phyloP scores from a whole-genome alignment of 257 asterid genomes.

The Ballota nigra region DNA sequence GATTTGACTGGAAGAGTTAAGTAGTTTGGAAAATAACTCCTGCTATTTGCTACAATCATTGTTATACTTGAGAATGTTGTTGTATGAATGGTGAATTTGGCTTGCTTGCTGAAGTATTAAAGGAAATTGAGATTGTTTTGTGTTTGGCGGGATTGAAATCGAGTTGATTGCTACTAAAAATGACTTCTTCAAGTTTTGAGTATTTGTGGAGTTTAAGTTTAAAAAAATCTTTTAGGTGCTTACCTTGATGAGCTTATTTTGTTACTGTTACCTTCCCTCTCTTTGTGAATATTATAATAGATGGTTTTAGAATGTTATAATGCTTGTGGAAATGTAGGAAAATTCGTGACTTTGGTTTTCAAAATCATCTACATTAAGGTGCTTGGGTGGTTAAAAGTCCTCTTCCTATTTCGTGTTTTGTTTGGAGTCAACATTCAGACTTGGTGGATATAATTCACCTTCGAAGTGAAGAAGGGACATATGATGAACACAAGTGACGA shows the following conservation, averaged over 20 bases:
- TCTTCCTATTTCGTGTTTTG: no score
- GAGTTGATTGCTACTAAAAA: neutral
- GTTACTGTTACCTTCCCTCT: neutral
- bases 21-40: neutral
- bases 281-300: neutral
- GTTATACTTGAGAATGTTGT: neutral
- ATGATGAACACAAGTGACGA: constrained; percentile 29
- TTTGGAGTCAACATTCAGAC: no score
- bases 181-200: neutral
- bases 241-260: neutral
- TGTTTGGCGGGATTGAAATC: neutral
- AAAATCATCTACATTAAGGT: no score
- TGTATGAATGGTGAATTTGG: neutral
- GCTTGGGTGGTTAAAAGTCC: no score
- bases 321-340: neutral
- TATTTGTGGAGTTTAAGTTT: neutral
- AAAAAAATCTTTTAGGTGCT: neutral
- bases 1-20: no score
- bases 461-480: constrained; percentile 23
- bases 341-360: no score
- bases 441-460: no score
- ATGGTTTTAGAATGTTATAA: neutral
- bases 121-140: neutral
- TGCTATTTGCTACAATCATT: neutral
- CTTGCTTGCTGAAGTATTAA: neutral